Evolutionary conservation across 2,329 filamentous ascomycete species (phyloP).

Genomic region (Trichoderma harzianum): DNA sequence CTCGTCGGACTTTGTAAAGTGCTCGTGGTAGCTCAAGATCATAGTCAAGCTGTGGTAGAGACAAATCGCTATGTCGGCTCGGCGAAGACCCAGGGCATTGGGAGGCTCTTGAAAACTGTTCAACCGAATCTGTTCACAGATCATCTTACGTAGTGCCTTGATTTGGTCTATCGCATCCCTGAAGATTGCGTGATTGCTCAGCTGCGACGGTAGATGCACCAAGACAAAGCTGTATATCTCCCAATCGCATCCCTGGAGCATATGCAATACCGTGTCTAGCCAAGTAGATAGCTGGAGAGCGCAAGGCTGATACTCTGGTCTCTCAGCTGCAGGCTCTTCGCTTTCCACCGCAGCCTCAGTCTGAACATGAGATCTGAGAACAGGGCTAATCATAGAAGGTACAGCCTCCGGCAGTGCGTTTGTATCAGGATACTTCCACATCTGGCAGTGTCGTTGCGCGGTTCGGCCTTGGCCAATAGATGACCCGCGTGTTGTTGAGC

Average conservation of each 20-base stretch:
- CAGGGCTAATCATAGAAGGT: constrained; percentile 45
- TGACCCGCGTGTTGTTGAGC: constrained; percentile 48
- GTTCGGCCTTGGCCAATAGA: constrained; percentile 47
- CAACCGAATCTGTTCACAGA: constrained; percentile 80
- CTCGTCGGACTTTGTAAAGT: constrained; percentile 79
- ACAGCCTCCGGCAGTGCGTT: constrained; percentile 52
- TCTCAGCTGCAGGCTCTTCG: constrained; percentile 24
- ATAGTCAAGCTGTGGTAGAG: constrained; percentile 84
- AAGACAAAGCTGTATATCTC: constrained; percentile 89
- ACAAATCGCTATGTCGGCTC: constrained; percentile 84
- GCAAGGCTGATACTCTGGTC: constrained; percentile 30
- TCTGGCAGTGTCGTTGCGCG: constrained; percentile 40
- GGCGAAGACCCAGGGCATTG: constrained; percentile 71
- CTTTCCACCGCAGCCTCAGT: constrained; percentile 20
- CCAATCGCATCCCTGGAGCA: constrained; percentile 79
- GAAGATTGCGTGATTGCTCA: constrained; percentile 88
- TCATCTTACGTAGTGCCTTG: constrained; percentile 66
- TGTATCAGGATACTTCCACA: constrained; percentile 58
- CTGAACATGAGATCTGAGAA: constrained; percentile 43
- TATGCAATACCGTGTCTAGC: constrained; percentile 71
- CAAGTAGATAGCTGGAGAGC: constrained; percentile 62
- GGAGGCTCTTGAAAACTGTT: constrained; percentile 81
- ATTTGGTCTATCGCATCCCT: constrained; percentile 70
- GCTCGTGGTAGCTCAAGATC: constrained; percentile 83
- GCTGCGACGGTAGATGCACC: constrained; percentile 79